Evolutionary conservation across 192 early-diverging fungal species (phyloP), one percentile per base, ranked within the genome.

Genomic region (Mycoemilia scoparia): DNA sequence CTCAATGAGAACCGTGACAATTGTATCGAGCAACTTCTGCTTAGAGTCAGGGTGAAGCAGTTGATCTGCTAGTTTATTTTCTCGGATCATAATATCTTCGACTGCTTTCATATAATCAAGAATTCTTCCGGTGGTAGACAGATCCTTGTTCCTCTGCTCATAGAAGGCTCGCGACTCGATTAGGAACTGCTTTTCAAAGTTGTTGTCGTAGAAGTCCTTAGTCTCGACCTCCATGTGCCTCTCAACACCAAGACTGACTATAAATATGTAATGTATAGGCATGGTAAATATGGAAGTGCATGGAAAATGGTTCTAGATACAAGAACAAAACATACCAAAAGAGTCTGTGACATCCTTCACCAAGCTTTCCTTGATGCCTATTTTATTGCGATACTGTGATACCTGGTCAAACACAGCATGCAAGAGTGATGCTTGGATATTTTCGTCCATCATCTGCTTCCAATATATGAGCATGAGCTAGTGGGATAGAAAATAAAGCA

Each of bases 31-130:
- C 14, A 97, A 71, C 42, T 68, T 73, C 24, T 75, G 69, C 30
- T 77, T 57, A 21, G 86, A 85, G 28, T 71, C 73, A 32, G 71
- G 66, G 57, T 95, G 84, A 17, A 97, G 58, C 47, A 88, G 92
- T 51, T 78, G 69, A 44, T 82, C 66, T 2, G 90, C 82, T 18
- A 87, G 83, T 21, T 65, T 68, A 49, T 93, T 87, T 58, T 97
- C 92, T 40, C 80, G 73, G 35, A 60, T 71, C 70, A 29, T 59
- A 43, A 50, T 87, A 49, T 37, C 81, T 67, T 31, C 30, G 33
- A 84, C 76, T 65, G 86, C 87, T 45, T 86, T 82, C 84, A 97
- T 89, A 57, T 97, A 97, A 40, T 92, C 88, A 19, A 79, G 71
- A 25, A 90, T 74, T 23, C 79, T 73, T 54, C 90, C 87, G 39